Evolutionary conservation across 1,284 basidiomycete genomes (phyloP).

Genomic region (Pseudozyma thailandica): DNA sequence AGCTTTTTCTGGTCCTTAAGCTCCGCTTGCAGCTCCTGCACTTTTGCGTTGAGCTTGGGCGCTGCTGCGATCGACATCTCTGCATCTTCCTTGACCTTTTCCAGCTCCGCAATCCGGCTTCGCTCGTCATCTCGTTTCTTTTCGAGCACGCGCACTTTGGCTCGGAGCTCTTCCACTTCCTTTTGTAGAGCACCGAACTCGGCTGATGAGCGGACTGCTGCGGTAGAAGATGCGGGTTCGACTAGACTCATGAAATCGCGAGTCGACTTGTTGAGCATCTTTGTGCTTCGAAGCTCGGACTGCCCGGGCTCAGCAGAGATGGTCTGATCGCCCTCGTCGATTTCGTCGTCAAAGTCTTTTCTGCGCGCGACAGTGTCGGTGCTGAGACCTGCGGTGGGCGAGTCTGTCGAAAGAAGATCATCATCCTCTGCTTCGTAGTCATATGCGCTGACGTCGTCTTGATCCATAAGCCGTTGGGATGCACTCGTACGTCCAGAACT

Average conservation of each 20-base stretch:
- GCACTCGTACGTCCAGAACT: slow-evolving; percentile 41
- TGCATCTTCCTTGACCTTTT: slow-evolving; percentile 82
- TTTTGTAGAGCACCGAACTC: slow-evolving; percentile 49
- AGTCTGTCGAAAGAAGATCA: slow-evolving; percentile 8
- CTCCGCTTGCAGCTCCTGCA: slow-evolving; percentile 56
- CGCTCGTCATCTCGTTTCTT: slow-evolving; percentile 86
- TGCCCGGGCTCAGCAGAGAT: slow-evolving; percentile 24
- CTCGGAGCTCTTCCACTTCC: slow-evolving; percentile 75
- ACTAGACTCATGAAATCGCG: slow-evolving; percentile 56
- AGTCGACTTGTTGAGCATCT: slow-evolving; percentile 38
- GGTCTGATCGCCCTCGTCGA: slow-evolving; percentile 30
- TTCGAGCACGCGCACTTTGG: slow-evolving; percentile 86
- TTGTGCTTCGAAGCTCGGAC: slow-evolving; percentile 27
- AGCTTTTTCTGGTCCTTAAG: slow-evolving; percentile 56
- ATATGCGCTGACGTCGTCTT: slow-evolving; percentile 10
- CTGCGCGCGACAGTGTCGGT: not conserved
- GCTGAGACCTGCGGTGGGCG: not conserved
- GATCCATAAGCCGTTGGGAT: slow-evolving; percentile 26
- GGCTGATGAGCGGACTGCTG: slow-evolving; percentile 22
- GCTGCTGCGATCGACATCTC: slow-evolving; percentile 81
- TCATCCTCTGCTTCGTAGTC: slow-evolving; percentile 19
- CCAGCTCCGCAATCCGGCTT: slow-evolving; percentile 83
- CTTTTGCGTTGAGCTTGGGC: slow-evolving; percentile 75
- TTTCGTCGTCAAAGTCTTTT: slow-evolving; percentile 11
- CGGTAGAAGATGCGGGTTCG: slow-evolving; percentile 24